Percentiles rank a stretch among this genome's conserved stretches.
Conservation (phyloP, 1,284 basidiomycete genomes). For the Sporisorium scitamineum region DNA sequence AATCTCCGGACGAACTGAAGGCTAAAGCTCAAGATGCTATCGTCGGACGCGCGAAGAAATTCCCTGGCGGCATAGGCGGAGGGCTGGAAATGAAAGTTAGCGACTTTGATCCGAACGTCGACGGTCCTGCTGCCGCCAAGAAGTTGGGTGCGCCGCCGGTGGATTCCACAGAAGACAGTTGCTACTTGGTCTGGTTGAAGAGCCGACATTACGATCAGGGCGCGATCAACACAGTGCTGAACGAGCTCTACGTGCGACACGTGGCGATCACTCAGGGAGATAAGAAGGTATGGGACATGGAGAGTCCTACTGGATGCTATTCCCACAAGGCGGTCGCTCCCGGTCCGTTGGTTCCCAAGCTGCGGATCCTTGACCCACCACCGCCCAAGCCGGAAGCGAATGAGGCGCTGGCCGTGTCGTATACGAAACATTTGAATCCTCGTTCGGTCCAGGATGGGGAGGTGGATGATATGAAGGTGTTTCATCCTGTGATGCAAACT, state of each 20-base stretch:
- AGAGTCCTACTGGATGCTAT: conserved; percentile 14
- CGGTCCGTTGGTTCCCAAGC: too few species aligned
- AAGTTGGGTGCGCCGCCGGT: background rate
- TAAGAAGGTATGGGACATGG: conserved; percentile 2
- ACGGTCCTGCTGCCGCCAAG: background rate
- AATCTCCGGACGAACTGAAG: background rate
- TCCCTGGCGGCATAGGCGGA: too few species aligned
- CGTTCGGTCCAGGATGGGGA: background rate
- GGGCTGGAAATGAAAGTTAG: background rate
- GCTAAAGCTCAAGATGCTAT: too few species aligned
- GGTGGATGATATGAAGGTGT: conserved; percentile 26
- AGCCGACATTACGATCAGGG: background rate
- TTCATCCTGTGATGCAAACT: conserved; percentile 17
- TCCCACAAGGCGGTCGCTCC: too few species aligned
- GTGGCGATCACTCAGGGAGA: background rate
- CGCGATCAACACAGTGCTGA: conserved; percentile 14
- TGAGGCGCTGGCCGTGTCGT: too few species aligned
- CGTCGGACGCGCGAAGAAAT: background rate
- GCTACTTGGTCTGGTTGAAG: conserved; percentile 8
- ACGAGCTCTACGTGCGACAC: conserved; percentile 36
- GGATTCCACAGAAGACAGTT: background rate
- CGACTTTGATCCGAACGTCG: conserved; percentile 7
- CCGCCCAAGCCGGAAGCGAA: background rate
- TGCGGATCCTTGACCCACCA: background rate
- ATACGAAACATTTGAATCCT: too few species aligned